Evolutionary conservation across 139 green algal species (phyloP).

Genomic region (Zygnema circumcarinatum): DNA sequence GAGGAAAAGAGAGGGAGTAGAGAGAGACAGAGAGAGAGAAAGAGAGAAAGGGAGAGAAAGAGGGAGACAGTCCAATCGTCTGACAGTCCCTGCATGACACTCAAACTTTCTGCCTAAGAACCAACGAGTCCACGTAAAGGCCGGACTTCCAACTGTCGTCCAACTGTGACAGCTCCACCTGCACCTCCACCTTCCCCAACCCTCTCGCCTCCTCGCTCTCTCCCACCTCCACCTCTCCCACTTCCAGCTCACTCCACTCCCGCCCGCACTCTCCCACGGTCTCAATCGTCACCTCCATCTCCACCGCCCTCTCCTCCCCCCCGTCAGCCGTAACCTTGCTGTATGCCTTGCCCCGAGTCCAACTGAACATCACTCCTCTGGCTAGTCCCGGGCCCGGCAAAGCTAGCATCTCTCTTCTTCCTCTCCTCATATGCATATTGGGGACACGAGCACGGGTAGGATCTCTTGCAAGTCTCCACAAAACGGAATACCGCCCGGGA

Average conservation of each 20-base stretch:
- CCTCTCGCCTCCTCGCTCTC: not conserved
- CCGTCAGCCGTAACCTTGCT: not conserved
- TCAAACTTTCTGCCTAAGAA: not conserved
- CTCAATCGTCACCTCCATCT: not conserved
- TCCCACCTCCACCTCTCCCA: not conserved
- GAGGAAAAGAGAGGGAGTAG: too few relatives aligned
- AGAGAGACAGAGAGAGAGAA: too few relatives aligned
- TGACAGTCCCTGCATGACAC: too few relatives aligned
- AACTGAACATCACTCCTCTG: not conserved
- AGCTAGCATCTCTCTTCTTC: not conserved
- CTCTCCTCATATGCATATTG: not conserved
- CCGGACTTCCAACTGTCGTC: not conserved
- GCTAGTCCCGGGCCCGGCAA: not conserved
- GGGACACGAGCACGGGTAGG: too few relatives aligned
- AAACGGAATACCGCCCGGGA: not conserved
- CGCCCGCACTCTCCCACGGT: not conserved
- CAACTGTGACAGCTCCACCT: not conserved
- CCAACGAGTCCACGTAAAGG: not conserved
- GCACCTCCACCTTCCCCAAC: not conserved
- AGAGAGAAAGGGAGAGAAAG: too few relatives aligned
- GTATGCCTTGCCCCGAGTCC: not conserved
- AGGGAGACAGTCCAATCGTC: too few relatives aligned
- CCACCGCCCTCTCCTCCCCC: not conserved
- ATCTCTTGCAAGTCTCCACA: not conserved
- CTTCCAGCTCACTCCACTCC: not conserved